Conservation (phyloP, 345 rosid genomes). For the Raphanus sativus region DNA sequence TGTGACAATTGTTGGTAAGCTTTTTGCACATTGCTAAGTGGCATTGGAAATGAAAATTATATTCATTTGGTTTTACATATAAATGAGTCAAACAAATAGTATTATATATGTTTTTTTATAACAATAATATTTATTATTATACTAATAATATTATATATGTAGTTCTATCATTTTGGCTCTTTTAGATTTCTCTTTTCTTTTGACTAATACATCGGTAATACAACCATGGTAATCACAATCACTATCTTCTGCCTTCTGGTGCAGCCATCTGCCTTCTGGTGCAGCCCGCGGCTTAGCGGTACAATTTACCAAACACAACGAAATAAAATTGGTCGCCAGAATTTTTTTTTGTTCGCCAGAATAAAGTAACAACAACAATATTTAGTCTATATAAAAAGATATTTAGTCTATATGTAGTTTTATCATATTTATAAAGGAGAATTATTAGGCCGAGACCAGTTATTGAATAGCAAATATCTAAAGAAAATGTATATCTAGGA, state of each 20-base stretch:
- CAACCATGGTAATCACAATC: constrained; percentile 5
- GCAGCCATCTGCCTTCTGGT: neutral
- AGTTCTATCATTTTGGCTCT: neutral
- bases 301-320: constrained; percentile 7
- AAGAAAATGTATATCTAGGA: neutral
- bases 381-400: neutral
- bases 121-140: no score
- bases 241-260: neutral
- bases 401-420: neutral
- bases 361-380: neutral
- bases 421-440: neutral
- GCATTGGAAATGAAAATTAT: constrained; percentile 37
- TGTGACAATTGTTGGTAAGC: constrained; percentile 25
- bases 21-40: constrained; percentile 30
- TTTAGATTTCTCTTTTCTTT: constrained; percentile 13
- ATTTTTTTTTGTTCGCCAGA: neutral
- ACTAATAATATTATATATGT: constrained; percentile 4
- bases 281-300: neutral
- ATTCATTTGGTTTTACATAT: neutral
- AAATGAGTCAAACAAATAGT: neutral
- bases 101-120: no score
- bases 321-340: neutral
- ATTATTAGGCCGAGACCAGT: neutral
- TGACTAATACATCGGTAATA: neutral
- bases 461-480: constrained; percentile 1